Percentiles rank a stretch among this genome's conserved stretches.
phyloP scores from a whole-genome alignment of 2,329 filamentous ascomycete species.

The Sarocladium brachiariae region DNA sequence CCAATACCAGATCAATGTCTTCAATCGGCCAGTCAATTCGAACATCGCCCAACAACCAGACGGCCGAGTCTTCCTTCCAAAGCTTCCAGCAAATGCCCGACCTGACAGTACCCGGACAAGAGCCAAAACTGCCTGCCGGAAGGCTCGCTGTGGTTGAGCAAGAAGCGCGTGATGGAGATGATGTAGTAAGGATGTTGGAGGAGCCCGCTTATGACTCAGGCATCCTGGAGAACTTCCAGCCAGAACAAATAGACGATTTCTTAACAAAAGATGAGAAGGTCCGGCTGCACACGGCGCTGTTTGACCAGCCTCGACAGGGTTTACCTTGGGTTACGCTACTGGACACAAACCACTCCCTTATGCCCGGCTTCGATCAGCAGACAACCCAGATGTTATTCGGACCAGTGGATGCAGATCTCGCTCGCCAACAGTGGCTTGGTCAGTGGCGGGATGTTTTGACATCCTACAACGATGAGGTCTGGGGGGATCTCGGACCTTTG shows the following conservation, averaged over 20 bases:
- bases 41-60: too few relatives aligned
- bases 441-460: slow-evolving; percentile 52
- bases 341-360: slow-evolving; percentile 43
- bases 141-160: not conserved
- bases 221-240: slow-evolving; percentile 2
- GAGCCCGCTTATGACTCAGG: not conserved
- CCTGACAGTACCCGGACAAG: not conserved
- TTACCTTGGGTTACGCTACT: slow-evolving; percentile 38
- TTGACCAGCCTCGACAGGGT: slow-evolving; percentile 17
- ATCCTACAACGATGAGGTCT: slow-evolving; percentile 58
- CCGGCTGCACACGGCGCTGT: slow-evolving; percentile 32
- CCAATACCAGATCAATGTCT: not conserved
- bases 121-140: not conserved
- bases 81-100: not conserved
- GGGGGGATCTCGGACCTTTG: slow-evolving; percentile 55
- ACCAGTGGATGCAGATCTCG: slow-evolving; percentile 28
- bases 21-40: not conserved
- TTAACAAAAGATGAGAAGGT: slow-evolving; percentile 22
- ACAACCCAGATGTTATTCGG: slow-evolving; percentile 29
- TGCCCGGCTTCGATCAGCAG: slow-evolving; percentile 19
- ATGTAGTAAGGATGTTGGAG: slow-evolving; percentile 15
- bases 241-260: slow-evolving; percentile 19
- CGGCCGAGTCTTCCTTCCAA: not conserved
- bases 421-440: slow-evolving; percentile 40
- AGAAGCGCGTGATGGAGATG: slow-evolving; percentile 11